A percentile compares a stretch with the other conserved stretches of the same genome.
Conservation (phyloP, 192 early-diverging fungal species). For the Coemansia sp. region DNA sequence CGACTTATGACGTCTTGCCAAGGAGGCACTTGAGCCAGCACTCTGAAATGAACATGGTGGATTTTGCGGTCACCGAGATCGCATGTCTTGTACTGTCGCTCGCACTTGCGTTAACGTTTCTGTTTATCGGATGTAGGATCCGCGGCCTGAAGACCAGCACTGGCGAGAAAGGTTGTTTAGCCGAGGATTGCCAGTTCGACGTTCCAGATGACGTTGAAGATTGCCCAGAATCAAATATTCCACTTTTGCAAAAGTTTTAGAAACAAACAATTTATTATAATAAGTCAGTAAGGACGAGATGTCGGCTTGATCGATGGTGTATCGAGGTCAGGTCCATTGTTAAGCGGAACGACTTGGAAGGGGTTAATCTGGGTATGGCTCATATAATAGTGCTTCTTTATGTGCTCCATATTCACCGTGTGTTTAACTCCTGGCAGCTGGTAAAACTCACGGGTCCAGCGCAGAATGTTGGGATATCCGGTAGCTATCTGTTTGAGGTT, state of each 20-base stretch:
- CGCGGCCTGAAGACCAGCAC: too few species aligned
- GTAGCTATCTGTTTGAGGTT: constrained; percentile 82
- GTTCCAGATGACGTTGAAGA: background rate
- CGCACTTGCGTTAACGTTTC: constrained; percentile 28
- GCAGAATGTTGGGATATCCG: constrained; percentile 84
- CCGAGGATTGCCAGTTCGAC: background rate
- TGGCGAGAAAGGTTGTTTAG: too few species aligned
- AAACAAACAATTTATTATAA: background rate
- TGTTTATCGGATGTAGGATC: constrained; percentile 38
- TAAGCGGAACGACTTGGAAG: constrained; percentile 72
- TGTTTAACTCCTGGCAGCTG: constrained; percentile 75
- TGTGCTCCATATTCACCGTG: constrained; percentile 94
- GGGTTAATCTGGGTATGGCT: constrained; percentile 94
- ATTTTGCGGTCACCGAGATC: constrained; percentile 22
- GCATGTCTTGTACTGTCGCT: constrained; percentile 26
- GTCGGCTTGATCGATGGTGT: constrained; percentile 31
- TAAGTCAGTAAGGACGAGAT: constrained; percentile 28
- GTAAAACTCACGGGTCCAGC: constrained; percentile 81
- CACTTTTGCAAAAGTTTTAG: constrained; percentile 2
- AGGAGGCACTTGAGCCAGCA: background rate
- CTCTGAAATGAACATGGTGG: background rate
- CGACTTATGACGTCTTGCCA: background rate
- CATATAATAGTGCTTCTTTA: constrained; percentile 93
- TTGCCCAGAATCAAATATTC: background rate
- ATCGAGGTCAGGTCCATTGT: constrained; percentile 63